These are phyloP conservation scores for Botrytis elliptica DNA, from an alignment of 2,329 filamentous ascomycete species.

Conservation along the genomic window DNA sequence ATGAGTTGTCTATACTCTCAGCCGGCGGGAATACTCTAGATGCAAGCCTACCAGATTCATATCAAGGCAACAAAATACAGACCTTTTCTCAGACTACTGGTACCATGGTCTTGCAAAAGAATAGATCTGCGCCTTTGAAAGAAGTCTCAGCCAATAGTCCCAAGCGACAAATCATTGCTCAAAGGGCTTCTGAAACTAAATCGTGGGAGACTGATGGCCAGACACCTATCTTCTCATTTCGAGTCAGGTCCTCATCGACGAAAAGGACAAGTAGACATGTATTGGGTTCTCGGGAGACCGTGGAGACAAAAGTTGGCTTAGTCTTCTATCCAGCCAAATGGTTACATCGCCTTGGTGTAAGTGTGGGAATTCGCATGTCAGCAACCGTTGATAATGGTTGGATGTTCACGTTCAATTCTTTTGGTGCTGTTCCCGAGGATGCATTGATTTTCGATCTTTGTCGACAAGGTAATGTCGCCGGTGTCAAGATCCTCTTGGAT, in stretches of 20 bases:
- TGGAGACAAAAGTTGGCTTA: not conserved
- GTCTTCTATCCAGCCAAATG: not conserved
- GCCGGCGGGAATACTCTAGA: not conserved
- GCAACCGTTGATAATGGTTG: not conserved
- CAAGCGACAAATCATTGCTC: not conserved
- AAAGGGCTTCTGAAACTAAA: not conserved
- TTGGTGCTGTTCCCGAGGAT: not conserved
- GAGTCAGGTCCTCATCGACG: not conserved
- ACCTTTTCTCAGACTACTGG: not conserved
- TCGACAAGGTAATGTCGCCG: conserved; percentile 7
- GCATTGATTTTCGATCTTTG: conserved; percentile 13
- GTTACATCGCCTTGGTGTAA: not conserved
- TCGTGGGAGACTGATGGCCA: not conserved
- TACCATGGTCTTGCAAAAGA: too few relatives aligned
- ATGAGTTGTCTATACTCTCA: not conserved
- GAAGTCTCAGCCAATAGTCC: not conserved
- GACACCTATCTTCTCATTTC: conserved; percentile 5
- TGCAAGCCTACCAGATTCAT: not conserved
- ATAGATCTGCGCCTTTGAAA: not conserved
- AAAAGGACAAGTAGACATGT: not conserved
- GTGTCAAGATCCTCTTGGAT: conserved; percentile 12
- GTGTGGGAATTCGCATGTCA: not conserved
- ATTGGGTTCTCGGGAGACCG: not conserved
- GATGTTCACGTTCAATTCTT: conserved; percentile 1
- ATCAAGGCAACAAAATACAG: not conserved